Percentiles rank a stretch among this genome's conserved stretches.
phyloP scores from a whole-genome alignment of 345 rosid genomes.

The Eucalyptus viminalis region DNA sequence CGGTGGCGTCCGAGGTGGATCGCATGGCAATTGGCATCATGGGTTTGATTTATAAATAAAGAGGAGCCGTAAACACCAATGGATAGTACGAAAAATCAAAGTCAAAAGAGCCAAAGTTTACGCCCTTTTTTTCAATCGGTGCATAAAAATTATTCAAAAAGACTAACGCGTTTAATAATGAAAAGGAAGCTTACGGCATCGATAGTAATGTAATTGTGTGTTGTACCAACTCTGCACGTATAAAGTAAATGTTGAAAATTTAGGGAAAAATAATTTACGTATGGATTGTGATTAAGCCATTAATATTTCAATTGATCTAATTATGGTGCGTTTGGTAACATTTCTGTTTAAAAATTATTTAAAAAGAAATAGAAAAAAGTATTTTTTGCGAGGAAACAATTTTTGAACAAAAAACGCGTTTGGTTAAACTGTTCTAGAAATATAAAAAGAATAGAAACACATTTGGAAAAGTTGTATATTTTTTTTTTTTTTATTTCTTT shows the following conservation, averaged over 20 bases:
- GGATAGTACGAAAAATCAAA: not conserved
- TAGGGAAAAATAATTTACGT: not conserved
- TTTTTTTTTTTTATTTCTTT: too few relatives aligned
- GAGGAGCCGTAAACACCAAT: not conserved
- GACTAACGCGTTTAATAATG: not conserved
- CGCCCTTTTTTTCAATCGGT: not conserved
- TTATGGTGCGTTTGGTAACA: too few relatives aligned
- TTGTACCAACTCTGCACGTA: accelerated
- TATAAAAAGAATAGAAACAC: too few relatives aligned
- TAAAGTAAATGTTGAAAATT: not conserved
- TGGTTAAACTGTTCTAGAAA: too few relatives aligned
- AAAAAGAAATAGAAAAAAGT: too few relatives aligned
- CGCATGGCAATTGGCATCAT: not conserved
- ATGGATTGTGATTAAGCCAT: accelerated
- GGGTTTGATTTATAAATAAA: not conserved
- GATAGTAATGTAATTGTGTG: not conserved
- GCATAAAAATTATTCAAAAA: not conserved
- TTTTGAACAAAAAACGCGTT: too few relatives aligned
- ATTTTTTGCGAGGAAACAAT: too few relatives aligned
- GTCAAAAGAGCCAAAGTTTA: not conserved
- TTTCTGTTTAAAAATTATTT: too few relatives aligned
- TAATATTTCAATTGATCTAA: accelerated
- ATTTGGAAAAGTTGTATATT: too few relatives aligned
- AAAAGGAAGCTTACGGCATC: not conserved
- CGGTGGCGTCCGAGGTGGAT: not conserved